Evolutionary conservation across 108 stramenopile species (phyloP), one percentile per base, ranked within the genome.

Genomic region (Cyclotella choctawhatcheeana): DNA sequence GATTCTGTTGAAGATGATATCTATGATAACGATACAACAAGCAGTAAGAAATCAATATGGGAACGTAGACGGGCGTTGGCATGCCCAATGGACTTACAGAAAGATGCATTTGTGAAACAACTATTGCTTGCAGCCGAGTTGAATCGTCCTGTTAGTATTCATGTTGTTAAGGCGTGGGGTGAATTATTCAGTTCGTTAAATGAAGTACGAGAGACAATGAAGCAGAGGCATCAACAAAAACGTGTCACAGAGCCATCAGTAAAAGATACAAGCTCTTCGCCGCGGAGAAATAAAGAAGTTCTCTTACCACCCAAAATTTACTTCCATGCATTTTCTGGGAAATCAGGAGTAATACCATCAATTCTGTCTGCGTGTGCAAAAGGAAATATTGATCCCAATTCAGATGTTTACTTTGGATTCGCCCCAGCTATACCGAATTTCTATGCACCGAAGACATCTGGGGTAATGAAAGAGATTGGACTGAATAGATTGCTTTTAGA

Each of bases 251-350:
- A 7, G n/a, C n/a, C n/a, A 4, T 26, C 25, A 43, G 17, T 21
- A n/a, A 10, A 62, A 0, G n/a, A 73, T 10, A 30, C 69, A 30
- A 45, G 35, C 52, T n/a, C n/a, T n/a, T n/a, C n/a, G n/a, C n/a
- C n/a, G n/a, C n/a, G n/a, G 20, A 52, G 48, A 60, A 32, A 10
- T 35, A 51, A 29, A 29, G 50, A 65, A 14, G 34, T 55, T 37
- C 30, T 81, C 12, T 56, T 94, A 13, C 94, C 94, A 33, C 90
- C 91, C 16, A 73, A 77, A 64, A 77, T 95, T 10, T 95, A 95
- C 64, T 95, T 95, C 69, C 94, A 95, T 81, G 91, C 94, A 29
- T 95, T 92, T 72, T 90, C 89, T 17, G 94, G 94, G 10, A 95
- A 95, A 62, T 81, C 67, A 10, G 90, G 82, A 1, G 67, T 84